Evolutionary conservation across 1,284 basidiomycete species (phyloP).

Genomic region (Apiotrichum akiyoshidainum): DNA sequence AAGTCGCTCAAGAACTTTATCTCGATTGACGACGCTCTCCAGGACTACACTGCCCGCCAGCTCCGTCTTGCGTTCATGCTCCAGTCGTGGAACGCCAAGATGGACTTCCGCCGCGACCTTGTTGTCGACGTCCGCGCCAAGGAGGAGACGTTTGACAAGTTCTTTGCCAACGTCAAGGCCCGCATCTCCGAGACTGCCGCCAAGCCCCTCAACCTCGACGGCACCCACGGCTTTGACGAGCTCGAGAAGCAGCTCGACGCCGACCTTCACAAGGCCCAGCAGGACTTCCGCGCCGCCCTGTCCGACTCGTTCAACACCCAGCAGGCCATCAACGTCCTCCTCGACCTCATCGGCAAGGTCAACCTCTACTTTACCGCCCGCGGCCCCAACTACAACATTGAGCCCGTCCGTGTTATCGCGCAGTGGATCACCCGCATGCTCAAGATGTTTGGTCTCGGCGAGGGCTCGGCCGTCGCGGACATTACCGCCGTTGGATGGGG

Average conservation of each 20-base stretch:
- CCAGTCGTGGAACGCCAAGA: slow-evolving; percentile 85
- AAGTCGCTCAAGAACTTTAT: slow-evolving; percentile 99
- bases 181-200: slow-evolving; percentile 55
- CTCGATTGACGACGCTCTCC: slow-evolving; percentile 93
- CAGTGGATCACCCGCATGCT: slow-evolving; percentile 87
- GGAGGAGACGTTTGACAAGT: slow-evolving; percentile 89
- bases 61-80: slow-evolving; percentile 90
- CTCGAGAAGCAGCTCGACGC: slow-evolving; percentile 64
- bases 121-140: slow-evolving; percentile 81
- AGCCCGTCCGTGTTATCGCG: slow-evolving; percentile 68
- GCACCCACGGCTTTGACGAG: slow-evolving; percentile 55
- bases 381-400: slow-evolving; percentile 58
- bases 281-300: slow-evolving; percentile 79
- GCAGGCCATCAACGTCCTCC: slow-evolving; percentile 69
- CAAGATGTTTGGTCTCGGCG: slow-evolving; percentile 89
- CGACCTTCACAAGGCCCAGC: slow-evolving; percentile 68
- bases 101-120: slow-evolving; percentile 90
- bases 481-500: slow-evolving; percentile 54
- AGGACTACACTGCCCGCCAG: slow-evolving; percentile 80
- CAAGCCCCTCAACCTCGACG: slow-evolving; percentile 42
- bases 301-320: slow-evolving; percentile 99
- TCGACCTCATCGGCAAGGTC: slow-evolving; percentile 79
- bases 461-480: slow-evolving; percentile 55
- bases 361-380: slow-evolving; percentile 75
- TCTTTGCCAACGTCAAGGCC: slow-evolving; percentile 85